phyloP scores from a whole-genome alignment of 108 stramenopile genomes.

The Asterionellopsis glacialis region DNA sequence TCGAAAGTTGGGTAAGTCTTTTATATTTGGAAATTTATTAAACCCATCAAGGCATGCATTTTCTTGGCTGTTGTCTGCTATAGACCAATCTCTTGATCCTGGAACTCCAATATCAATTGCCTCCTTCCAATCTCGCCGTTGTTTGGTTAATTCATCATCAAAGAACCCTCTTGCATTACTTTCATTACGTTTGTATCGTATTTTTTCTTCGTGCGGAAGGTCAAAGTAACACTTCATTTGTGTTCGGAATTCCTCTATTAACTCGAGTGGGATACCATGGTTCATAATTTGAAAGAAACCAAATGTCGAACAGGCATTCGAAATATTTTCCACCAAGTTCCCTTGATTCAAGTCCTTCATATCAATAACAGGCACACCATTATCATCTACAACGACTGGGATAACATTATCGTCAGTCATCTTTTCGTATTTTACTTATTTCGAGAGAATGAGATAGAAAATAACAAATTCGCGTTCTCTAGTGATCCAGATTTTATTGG shows the following conservation, averaged over 20 bases:
- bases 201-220: conserved; percentile 58
- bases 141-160: conserved; percentile 92
- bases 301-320: conserved; percentile 67
- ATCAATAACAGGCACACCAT: conserved; percentile 41
- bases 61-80: conserved; percentile 37
- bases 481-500: too few relatives aligned
- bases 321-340: conserved; percentile 38
- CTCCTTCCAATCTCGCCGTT: conserved; percentile 87
- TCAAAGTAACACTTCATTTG: conserved; percentile 66
- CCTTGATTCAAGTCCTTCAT: conserved; percentile 15
- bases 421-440: too few relatives aligned
- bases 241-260: conserved; percentile 50
- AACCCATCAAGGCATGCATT: conserved; percentile 85
- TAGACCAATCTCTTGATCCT: conserved; percentile 53
- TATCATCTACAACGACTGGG: neutral
- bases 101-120: conserved; percentile 82
- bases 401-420: too few relatives aligned
- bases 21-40: conserved; percentile 75
- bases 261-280: conserved; percentile 54
- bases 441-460: too few relatives aligned
- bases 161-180: conserved; percentile 86
- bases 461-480: too few relatives aligned
- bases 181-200: conserved; percentile 60
- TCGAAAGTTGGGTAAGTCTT: conserved; percentile 58
- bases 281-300: conserved; percentile 89